phyloP scores from a whole-genome alignment of 2,329 filamentous ascomycete species.

The Ophiocordyceps camponoti-saundersi region DNA sequence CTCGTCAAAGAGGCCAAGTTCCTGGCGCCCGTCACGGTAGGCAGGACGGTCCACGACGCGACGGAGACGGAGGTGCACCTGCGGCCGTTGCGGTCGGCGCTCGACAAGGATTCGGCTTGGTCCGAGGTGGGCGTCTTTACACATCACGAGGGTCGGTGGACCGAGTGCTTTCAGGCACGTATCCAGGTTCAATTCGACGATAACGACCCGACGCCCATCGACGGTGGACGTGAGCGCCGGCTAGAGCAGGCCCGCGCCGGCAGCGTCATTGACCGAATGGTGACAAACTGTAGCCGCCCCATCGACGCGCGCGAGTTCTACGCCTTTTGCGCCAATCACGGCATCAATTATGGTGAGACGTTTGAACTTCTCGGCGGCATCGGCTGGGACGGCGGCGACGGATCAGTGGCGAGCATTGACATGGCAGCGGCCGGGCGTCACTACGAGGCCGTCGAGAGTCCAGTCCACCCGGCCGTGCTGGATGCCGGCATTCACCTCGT shows the following conservation, averaged over 20 bases:
- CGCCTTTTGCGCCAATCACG: not conserved
- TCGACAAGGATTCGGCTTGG: slow-evolving; percentile 1
- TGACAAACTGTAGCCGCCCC: not conserved
- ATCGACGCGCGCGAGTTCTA: not conserved
- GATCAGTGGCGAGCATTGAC: slow-evolving; percentile 1
- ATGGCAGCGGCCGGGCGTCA: not conserved
- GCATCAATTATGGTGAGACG: slow-evolving; percentile 1
- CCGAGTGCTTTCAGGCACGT: not conserved
- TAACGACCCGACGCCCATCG: not conserved
- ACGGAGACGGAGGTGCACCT: slow-evolving; percentile 2
- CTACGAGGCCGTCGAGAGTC: not conserved
- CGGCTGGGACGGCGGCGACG: not conserved
- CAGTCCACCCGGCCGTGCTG: not conserved
- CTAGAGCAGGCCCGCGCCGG: not conserved
- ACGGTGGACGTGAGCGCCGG: not conserved
- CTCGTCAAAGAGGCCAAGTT: slow-evolving; percentile 14
- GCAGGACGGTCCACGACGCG: not conserved
- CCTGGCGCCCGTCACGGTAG: slow-evolving; percentile 3
- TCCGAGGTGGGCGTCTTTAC: slow-evolving; percentile 2
- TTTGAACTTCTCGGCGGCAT: slow-evolving; percentile 1
- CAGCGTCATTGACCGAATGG: not conserved
- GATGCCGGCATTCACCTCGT: not conserved
- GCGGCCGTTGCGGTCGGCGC: not conserved
- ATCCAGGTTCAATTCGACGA: slow-evolving; percentile 1
- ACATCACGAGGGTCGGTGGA: not conserved